Evolutionary conservation across 441 rosid genomes (phyloP), one percentile per base, ranked within the genome.

Genomic region (Euphorbia schlechtendalii): DNA sequence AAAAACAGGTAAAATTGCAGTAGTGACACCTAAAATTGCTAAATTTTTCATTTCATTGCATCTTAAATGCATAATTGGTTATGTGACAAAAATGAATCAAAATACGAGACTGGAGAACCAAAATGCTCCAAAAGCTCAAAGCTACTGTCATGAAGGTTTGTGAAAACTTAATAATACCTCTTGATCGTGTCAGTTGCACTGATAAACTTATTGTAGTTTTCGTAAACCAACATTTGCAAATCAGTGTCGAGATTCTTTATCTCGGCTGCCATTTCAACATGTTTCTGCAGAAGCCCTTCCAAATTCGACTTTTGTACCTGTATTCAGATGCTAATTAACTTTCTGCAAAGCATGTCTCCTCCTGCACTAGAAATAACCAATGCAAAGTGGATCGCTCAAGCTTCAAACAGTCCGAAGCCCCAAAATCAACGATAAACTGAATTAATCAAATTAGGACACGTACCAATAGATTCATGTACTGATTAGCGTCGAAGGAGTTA

Each of bases 251-350:
- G 89, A 83, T 94, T 94, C 71, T 94, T 94, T 28, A 94, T 91
- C 87, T 94, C 96, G 0, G 98, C 95, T n/a, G 98, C 99, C 99
- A 91, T 94, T 72, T 84, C 90, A 36, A 94, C 99, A 69, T 94
- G 99, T 75, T 83, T 85, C 73, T 88, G 92, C 68, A 91, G 73
- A 72, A 94, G 87, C 73, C 83, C 89, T 77, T 89, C 98, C 78
- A 94, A 70, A 74, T 85, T 94, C 21, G 96, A 86, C 73, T 82
- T 91, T 61, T 84, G 89, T 41, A 81, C 84, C 98, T 94, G 75
- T 71, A 80, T 56, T 13, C 28, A 5, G 11, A 56, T 36, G 20
- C 5, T 15, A 57, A 13, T 64, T 32, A 24, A 56, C 21, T 30
- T 41, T 51, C 46, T 22, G 6, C 11, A 20, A 51, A 5, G 11